Percentiles rank a stretch among this genome's conserved stretches.
Evolutionary conservation across 805 yeast genomes (phyloP).

Genomic region (Huiozyma naganishii): DNA sequence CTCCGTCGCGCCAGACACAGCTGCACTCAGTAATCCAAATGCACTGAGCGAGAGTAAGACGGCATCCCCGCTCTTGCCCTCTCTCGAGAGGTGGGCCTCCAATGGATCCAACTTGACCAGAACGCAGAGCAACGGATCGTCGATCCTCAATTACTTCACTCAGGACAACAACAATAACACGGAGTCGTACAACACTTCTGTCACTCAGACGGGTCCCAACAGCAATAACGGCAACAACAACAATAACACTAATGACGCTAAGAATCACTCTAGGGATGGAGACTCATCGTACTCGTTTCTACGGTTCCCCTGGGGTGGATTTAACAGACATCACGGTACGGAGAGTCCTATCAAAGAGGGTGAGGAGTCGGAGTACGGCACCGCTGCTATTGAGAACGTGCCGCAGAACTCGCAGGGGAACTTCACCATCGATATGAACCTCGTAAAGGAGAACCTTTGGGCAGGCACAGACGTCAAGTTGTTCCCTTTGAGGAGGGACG

Average conservation of each 20-base stretch:
- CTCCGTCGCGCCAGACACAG: background rate
- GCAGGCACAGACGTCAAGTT: slow-evolving; percentile 37
- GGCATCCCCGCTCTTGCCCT: slow-evolving; percentile 12
- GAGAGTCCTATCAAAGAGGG: slow-evolving; percentile 13
- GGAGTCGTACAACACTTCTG: background rate
- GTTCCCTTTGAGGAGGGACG: slow-evolving; percentile 36
- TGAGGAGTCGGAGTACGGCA: background rate
- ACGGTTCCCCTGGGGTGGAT: slow-evolving; percentile 28
- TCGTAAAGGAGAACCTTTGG: slow-evolving; percentile 41
- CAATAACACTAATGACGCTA: background rate
- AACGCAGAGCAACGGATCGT: slow-evolving; percentile 22
- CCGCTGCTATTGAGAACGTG: no score
- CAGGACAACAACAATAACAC: slow-evolving; percentile 3
- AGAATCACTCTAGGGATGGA: slow-evolving; percentile 6
- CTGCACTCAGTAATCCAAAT: background rate
- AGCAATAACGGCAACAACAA: slow-evolving; percentile 1
- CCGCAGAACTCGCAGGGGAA: background rate
- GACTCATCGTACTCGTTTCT: slow-evolving; percentile 28
- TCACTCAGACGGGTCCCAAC: background rate
- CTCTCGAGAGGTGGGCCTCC: slow-evolving; percentile 22
- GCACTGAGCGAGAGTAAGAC: background rate
- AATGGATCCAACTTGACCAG: slow-evolving; percentile 19
- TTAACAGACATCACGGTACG: slow-evolving; percentile 13
- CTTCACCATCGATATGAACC: slow-evolving; percentile 22
- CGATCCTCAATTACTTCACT: slow-evolving; percentile 11